These are phyloP conservation scores for Cryptosporidium andersoni DNA, from an alignment of 169 alveolate genomes.

Conservation along the genomic window DNA sequence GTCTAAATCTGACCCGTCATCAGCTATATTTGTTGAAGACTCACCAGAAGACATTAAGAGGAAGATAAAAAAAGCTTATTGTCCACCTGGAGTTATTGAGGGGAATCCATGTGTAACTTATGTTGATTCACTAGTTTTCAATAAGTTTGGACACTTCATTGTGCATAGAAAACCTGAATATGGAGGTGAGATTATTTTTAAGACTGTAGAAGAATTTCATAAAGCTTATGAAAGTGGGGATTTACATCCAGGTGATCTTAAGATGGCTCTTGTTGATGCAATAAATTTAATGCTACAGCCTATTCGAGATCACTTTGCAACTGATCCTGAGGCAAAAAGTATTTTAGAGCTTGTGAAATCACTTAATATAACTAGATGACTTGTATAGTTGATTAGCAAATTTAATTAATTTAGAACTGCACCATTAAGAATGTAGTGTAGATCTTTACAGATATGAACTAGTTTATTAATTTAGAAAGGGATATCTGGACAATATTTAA, in stretches of 20 bases:
- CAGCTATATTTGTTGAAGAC: conserved; percentile 99
- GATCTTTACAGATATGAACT: no score
- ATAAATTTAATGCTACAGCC: conserved; percentile 94
- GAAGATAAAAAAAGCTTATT: conserved; percentile 95
- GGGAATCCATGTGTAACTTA: conserved; percentile 96
- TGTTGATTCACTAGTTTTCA: conserved; percentile 86
- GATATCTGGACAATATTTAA: no score
- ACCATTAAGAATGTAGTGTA: no score
- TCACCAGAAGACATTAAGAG: conserved; percentile 83
- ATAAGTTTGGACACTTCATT: conserved; percentile 72
- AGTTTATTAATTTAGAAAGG: no score
- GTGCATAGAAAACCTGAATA: conserved; percentile 57
- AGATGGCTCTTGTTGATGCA: conserved; percentile 87
- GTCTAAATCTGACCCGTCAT: conserved; percentile 94
- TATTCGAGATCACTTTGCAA: conserved; percentile 93
- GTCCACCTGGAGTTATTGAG: conserved; percentile 89
- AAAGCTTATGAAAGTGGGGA: conserved; percentile 87
- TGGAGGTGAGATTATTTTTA: conserved; percentile 84
- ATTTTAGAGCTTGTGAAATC: conserved; percentile 85
- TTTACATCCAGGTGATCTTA: conserved; percentile 95
- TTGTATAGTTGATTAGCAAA: neutral
- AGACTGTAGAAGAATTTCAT: conserved; percentile 86
- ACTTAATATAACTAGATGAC: conserved; percentile 80
- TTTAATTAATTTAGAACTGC: neutral
- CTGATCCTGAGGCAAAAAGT: conserved; percentile 87